Base-by-base conservation (phyloP, 768 basidiomycete genomes). In the Leccinum subgranulosum region DNA sequence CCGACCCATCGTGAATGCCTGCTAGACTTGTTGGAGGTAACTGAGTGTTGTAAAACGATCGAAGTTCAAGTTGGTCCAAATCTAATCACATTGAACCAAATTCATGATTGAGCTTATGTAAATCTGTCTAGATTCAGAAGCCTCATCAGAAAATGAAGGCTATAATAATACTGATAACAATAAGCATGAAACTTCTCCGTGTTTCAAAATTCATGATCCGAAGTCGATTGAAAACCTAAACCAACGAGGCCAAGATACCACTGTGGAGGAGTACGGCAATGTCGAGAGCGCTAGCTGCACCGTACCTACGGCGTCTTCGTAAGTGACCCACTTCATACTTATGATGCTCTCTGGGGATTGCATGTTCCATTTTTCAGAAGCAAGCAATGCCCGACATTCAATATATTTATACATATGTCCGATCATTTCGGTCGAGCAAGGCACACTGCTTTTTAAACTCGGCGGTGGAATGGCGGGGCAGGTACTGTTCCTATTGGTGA, bases 191-290 rank as follows among this genome's bases (percentile, higher is more conserved):
- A 66, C 62, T 61, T 56, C 33, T 60, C 43, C 65, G 57, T 65
- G 65, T 66, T 66, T 66, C 66, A 68, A 68, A 34, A 51, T 55
- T 66, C 55, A 60, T 68, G 60, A 58, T 59, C 65, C 65, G 66
- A 65, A 61, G 9, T 49, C 33, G 45, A 41, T 45, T 61, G 45
- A 28, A 56, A 54, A 45, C 49, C 39, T 55, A 31, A 59, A 62
- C 54, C 41, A 53, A 12, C 41, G 41, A 15, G n/a, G 19, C 36
- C 19, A 31, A 51, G 54, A 52, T 28, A 15, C 14, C 47, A 47
- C 51, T 41, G 51, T 27, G 25, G 25, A 29, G 47, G 3, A 6
- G 51, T 62, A 67, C 67, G 67, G 65, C 62, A 67, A 47, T 60
- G 61, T 66, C 59, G 61, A 66, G 56, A 67, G 47, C 21, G 12